Conservation (phyloP, 2,329 filamentous ascomycete genomes). For the Karstenula rhodostoma region DNA sequence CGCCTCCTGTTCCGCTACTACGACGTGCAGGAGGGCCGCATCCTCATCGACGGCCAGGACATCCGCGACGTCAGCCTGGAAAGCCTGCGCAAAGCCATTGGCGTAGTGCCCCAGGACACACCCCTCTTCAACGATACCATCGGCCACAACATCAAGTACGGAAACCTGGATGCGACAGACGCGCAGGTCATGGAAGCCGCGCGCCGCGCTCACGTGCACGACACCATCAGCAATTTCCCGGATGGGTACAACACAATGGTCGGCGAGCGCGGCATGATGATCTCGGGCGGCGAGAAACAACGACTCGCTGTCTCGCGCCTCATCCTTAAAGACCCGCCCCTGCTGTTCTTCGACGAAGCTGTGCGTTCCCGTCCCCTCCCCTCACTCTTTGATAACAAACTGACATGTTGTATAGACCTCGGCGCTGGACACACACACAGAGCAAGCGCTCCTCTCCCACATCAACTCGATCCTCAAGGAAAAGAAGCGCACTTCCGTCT, state of each 20-base stretch:
- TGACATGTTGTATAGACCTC: conserved; percentile 65
- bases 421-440: conserved; percentile 90
- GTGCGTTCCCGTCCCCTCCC: conserved; percentile 50
- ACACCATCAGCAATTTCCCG: conserved; percentile 74
- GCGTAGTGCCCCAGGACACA: conserved; percentile 96
- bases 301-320: conserved; percentile 83
- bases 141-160: conserved; percentile 94
- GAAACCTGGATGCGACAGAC: conserved; percentile 76
- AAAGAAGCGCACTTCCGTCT: conserved; percentile 88
- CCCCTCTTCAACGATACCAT: conserved; percentile 97
- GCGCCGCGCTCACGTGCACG: conserved; percentile 82
- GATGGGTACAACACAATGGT: conserved; percentile 92
- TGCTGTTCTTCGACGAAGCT: conserved; percentile 95
- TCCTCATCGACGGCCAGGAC: conserved; percentile 92
- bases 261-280: conserved; percentile 95
- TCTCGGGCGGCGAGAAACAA: conserved; percentile 94
- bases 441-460: conserved; percentile 87
- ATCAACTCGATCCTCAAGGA: conserved; percentile 93
- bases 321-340: conserved; percentile 85
- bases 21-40: conserved; percentile 83
- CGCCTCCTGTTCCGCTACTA: conserved; percentile 94
- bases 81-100: conserved; percentile 83
- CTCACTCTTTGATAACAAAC: not conserved
- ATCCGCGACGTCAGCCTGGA: conserved; percentile 83
- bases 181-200: conserved; percentile 81